Base-by-base conservation (phyloP, 768 basidiomycete species). In the Suillus brevipes region DNA sequence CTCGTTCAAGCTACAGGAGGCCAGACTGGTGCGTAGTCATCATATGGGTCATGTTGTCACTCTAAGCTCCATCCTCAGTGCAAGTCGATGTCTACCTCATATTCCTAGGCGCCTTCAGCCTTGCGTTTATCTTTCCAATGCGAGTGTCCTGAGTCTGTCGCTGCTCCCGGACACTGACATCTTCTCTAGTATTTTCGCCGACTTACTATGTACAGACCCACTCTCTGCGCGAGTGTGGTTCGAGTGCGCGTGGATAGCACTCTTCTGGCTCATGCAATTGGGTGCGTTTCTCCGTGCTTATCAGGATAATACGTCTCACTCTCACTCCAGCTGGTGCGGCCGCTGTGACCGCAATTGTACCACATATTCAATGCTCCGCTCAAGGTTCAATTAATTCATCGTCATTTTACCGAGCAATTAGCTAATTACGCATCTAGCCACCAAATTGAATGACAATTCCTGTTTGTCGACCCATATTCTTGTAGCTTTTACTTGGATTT, bases 161-260 rank as follows among this genome's bases (percentile, higher is more conserved):
- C n/a, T 23, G 20, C n/a, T 23, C n/a, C 31, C 31, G 47, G 34
- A 42, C 59, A 61, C 64, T 61, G 37, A 62, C 68, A 31, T 47
- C 20, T 59, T n/a, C 62, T 23, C 23, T 57, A 86, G 84, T 71
- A 81, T 84, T 53, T 88, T 89, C 66, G 73, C 85, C 45, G 89
- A 91, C 73, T 73, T 91, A 42, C 70, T 84, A 28, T 80, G 81
- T 23, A 80, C 77, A 65, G 77, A 83, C 72, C 75, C 84, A 8
- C 72, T 89, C 52, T 81, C 86, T 25, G 82, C 83, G 28, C 83
- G 81, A n/a, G 85, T 91, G 18, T 90, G 88, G 88, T 89, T 91
- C 67, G 91, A 92, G 72, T 84, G 83, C 68, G 56, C 75, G 28
- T 92, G 89, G 90, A 76, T 87, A 42, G 77, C 78, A 1, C 20